Conservation (phyloP, 176 grass and related monocot species). For the Bolboschoenus planiculmis region DNA sequence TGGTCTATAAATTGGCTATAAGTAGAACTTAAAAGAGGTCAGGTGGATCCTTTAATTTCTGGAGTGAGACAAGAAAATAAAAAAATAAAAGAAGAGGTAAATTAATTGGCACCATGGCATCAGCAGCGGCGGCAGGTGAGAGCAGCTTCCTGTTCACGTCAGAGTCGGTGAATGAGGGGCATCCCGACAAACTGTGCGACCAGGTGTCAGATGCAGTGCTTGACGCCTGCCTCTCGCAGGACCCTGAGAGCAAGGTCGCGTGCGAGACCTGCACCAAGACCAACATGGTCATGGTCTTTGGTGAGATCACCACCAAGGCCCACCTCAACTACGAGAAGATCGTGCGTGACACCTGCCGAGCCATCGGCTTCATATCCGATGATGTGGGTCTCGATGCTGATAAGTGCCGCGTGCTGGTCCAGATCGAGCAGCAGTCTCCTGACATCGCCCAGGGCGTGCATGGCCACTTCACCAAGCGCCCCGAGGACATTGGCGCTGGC, state of each 20-base stretch:
- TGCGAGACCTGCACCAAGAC: conserved; percentile 96
- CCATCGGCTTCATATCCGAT: conserved; percentile 22
- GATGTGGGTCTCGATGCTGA: conserved; percentile 26
- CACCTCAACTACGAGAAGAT: conserved; percentile 85
- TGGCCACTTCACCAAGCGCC: conserved; percentile 28
- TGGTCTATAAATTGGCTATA: background rate
- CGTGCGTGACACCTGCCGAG: conserved; percentile 82
- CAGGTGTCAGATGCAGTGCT: conserved; percentile 20
- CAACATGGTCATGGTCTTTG: conserved; percentile 95
- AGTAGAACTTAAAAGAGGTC: background rate
- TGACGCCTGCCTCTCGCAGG: background rate
- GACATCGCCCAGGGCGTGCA: conserved; percentile 29
- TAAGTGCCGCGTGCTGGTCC: conserved; percentile 21
- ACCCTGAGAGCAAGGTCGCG: conserved; percentile 14
- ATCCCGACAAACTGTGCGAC: conserved; percentile 22
- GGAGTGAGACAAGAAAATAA: background rate
- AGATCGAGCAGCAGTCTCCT: conserved; percentile 34
- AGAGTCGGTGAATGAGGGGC: conserved; percentile 12
- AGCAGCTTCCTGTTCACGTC: conserved; percentile 9
- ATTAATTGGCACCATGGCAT: conserved; percentile 3
- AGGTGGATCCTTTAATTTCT: background rate
- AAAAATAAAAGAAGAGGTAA: background rate
- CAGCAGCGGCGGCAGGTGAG: background rate
- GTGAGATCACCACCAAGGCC: conserved; percentile 90
- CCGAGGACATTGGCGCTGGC: conserved; percentile 28